phyloP scores from a whole-genome alignment of 2,329 filamentous ascomycete species.

The Cladorrhinum sp. region DNA sequence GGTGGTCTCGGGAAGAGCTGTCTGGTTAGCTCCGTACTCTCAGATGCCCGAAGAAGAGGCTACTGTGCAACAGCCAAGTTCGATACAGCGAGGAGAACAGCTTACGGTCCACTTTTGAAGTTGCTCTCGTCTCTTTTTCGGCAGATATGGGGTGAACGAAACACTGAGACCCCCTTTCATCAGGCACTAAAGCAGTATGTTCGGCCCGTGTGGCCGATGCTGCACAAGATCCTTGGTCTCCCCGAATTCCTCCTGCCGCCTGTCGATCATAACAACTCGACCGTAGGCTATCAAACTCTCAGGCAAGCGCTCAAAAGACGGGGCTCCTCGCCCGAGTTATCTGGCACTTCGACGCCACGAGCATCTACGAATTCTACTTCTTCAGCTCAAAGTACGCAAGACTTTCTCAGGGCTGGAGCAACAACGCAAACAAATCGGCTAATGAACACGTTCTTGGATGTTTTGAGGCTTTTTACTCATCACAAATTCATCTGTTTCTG shows the following conservation, averaged over 20 bases:
- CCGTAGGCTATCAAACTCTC: slow-evolving; percentile 34
- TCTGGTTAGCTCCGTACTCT: slow-evolving; percentile 60
- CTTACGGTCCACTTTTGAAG: slow-evolving; percentile 62
- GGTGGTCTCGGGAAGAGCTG: slow-evolving; percentile 65
- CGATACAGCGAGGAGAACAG: slow-evolving; percentile 57
- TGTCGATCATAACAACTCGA: slow-evolving; percentile 40
- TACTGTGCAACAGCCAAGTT: slow-evolving; percentile 67
- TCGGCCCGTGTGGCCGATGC: slow-evolving; percentile 61
- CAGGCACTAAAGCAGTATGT: slow-evolving; percentile 60
- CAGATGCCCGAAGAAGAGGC: slow-evolving; percentile 58
- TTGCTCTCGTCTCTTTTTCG: slow-evolving; percentile 65
- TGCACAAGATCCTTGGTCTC: slow-evolving; percentile 59
- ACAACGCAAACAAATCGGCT: slow-evolving; percentile 68
- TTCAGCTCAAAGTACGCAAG: slow-evolving; percentile 53
- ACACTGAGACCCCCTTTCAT: slow-evolving; percentile 63
- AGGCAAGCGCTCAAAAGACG: slow-evolving; percentile 40
- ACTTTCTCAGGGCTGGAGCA: slow-evolving; percentile 56
- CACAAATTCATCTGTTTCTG: slow-evolving; percentile 87
- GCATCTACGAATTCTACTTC: slow-evolving; percentile 38
- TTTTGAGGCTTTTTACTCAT: slow-evolving; percentile 74
- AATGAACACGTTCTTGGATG: slow-evolving; percentile 84
- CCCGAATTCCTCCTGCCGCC: slow-evolving; percentile 67
- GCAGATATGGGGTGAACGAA: slow-evolving; percentile 64
- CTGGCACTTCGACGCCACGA: slow-evolving; percentile 34
- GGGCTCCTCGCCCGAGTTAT: slow-evolving; percentile 50